Conservation (phyloP, 495 filamentous ascomycete species). For the Penicillium manginii region DNA sequence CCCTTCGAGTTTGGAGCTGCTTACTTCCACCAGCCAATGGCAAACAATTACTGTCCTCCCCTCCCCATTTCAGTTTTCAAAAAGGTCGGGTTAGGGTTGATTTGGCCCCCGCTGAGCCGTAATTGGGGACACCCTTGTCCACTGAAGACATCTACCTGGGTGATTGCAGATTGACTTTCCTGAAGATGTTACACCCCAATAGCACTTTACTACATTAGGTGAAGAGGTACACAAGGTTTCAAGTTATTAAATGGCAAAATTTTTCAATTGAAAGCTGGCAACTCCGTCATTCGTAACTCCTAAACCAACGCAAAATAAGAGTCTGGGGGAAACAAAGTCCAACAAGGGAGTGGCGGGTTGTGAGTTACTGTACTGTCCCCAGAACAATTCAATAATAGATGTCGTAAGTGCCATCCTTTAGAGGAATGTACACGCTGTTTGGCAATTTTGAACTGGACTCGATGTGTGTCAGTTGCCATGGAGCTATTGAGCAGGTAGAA, state of each 20-base stretch:
- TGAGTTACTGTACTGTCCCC: slow-evolving; percentile 7
- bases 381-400: slow-evolving; percentile 10
- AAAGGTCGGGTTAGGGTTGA: too few species aligned
- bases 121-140: too few species aligned
- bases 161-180: too few species aligned
- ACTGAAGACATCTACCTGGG: too few species aligned
- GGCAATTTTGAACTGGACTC: slow-evolving; percentile 21
- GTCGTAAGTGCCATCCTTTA: slow-evolving; percentile 17
- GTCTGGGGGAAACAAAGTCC: slow-evolving; percentile 9
- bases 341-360: slow-evolving; percentile 11
- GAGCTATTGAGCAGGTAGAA: neutral
- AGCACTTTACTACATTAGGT: too few species aligned
- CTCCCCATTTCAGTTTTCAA: neutral
- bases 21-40: neutral
- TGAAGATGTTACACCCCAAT: too few species aligned
- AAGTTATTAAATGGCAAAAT: neutral
- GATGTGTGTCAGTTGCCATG: slow-evolving; percentile 1
- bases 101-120: too few species aligned
- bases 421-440: slow-evolving; percentile 11
- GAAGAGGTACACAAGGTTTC: too few species aligned
- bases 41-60: neutral
- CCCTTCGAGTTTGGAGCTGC: neutral
- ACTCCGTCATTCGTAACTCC: slow-evolving; percentile 31
- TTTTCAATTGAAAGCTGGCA: slow-evolving; percentile 7
- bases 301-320: slow-evolving; percentile 8